phyloP scores from a whole-genome alignment of 495 filamentous ascomycete species.

The Aspergillus sparsus region DNA sequence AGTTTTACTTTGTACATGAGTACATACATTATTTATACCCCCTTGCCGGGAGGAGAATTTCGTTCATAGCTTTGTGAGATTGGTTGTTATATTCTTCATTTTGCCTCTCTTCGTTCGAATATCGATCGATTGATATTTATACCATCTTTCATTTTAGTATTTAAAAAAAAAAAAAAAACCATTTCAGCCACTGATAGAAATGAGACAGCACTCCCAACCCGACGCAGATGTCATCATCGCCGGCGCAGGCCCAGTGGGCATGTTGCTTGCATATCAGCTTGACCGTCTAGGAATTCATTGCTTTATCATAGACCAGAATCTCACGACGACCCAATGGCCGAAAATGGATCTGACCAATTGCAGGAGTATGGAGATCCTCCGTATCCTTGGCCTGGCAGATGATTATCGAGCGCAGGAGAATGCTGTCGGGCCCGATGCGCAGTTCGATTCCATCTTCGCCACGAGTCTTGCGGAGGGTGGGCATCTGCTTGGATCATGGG shows the following conservation, averaged over 20 bases:
- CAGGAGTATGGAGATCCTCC: slow-evolving; percentile 37
- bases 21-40: no score
- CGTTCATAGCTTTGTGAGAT: no score
- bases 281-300: slow-evolving; percentile 29
- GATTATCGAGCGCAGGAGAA: slow-evolving; percentile 11
- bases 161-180: no score
- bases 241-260: slow-evolving; percentile 14
- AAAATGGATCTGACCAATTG: slow-evolving; percentile 41
- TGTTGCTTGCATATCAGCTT: slow-evolving; percentile 8
- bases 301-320: slow-evolving; percentile 72
- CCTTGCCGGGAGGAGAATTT: no score
- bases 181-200: background rate
- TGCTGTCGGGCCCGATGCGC: background rate
- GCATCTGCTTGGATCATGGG: slow-evolving; percentile 6
- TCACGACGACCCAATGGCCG: slow-evolving; percentile 45
- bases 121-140: no score
- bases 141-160: no score
- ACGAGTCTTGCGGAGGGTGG: slow-evolving; percentile 5
- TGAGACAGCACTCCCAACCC: background rate
- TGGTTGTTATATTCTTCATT: no score
- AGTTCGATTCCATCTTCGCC: slow-evolving; percentile 6
- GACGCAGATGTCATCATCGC: background rate
- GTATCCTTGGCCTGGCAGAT: slow-evolving; percentile 32
- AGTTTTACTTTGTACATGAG: no score
- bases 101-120: no score